Evolutionary conservation across 192 early-diverging fungal genomes (phyloP).

Genomic region (Linnemannia schmuckeri): DNA sequence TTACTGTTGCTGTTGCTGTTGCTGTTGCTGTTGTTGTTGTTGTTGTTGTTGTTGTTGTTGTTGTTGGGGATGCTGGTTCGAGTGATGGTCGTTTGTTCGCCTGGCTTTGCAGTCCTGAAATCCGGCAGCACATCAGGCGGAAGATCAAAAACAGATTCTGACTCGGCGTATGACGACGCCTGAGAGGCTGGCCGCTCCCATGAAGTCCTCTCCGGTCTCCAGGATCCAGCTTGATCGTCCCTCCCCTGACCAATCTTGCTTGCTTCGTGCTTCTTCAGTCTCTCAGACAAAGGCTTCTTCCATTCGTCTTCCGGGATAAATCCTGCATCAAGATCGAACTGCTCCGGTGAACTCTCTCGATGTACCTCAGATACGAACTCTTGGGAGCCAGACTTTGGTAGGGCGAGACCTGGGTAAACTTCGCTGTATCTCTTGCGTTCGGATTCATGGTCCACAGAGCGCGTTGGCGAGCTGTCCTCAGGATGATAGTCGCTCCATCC

Average conservation of each 20-base stretch:
- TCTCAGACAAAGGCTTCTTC: constrained; percentile 12
- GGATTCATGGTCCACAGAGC: background rate
- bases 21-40: background rate
- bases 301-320: constrained; percentile 30
- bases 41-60: background rate
- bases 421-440: background rate
- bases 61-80: background rate
- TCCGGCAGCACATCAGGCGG: background rate
- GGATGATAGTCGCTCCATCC: background rate
- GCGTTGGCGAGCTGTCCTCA: background rate
- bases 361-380: background rate
- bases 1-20: background rate
- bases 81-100: background rate
- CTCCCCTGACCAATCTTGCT: background rate
- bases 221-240: background rate
- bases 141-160: background rate
- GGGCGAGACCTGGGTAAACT: background rate
- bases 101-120: constrained; percentile 16
- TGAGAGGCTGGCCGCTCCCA: background rate
- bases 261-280: background rate
- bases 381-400: background rate
- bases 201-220: background rate
- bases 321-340: constrained; percentile 18
- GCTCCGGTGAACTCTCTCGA: background rate
- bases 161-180: background rate